These are phyloP conservation scores for Paraglomus occultum DNA, from an alignment of 192 early-diverging fungal genomes.

Conservation along the genomic window DNA sequence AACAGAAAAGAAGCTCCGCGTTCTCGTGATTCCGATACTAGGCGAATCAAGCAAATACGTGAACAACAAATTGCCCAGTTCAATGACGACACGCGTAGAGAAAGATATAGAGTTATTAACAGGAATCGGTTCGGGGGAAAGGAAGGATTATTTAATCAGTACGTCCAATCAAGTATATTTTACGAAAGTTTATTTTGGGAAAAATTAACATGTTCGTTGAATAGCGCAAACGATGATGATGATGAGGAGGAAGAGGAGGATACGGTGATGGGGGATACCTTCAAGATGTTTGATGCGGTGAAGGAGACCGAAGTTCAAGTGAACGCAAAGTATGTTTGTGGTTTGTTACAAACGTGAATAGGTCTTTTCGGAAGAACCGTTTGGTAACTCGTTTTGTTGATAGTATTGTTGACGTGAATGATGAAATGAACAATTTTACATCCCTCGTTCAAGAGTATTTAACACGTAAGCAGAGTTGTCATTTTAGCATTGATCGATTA, in stretches of 20 bases:
- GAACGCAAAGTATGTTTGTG: slow-evolving; percentile 40
- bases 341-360: neutral
- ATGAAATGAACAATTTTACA: slow-evolving; percentile 63
- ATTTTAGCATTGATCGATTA: too few species aligned
- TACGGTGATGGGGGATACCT: slow-evolving; percentile 40
- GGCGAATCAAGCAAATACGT: neutral
- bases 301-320: slow-evolving; percentile 44
- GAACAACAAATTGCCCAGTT: slow-evolving; percentile 13
- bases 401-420: slow-evolving; percentile 31
- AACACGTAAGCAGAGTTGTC: slow-evolving; percentile 39
- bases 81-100: slow-evolving; percentile 37
- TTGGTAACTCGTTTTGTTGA: neutral
- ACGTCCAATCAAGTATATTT: neutral
- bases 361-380: neutral
- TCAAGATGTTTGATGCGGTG: slow-evolving; percentile 69
- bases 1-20: slow-evolving; percentile 14
- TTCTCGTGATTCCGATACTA: neutral
- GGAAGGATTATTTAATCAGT: neutral
- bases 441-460: slow-evolving; percentile 70
- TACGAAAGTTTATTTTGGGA: too few species aligned
- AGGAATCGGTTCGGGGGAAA: slow-evolving; percentile 37
- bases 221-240: too few species aligned
- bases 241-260: slow-evolving; percentile 27
- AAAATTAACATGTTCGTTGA: too few species aligned
- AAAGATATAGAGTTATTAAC: slow-evolving; percentile 50